Base-by-base conservation (phyloP, 371 early-diverging fungal genomes). In the Cokeromyces recurvatus region DNA sequence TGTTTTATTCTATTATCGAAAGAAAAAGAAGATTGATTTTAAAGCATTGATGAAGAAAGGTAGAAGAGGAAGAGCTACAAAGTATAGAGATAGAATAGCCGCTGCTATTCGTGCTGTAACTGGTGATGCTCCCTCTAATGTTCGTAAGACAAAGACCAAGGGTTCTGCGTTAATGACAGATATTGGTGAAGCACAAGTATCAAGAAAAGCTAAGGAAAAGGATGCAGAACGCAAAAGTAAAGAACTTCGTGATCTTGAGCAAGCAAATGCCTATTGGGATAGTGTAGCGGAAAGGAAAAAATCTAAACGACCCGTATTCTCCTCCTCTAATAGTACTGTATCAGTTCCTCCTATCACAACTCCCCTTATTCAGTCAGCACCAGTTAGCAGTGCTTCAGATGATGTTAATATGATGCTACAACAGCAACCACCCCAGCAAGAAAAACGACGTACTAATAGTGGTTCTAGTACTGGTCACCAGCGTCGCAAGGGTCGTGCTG, bases 1-100 rank as follows among this genome's bases (percentile, higher is more conserved):
- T 55, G 91, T 95, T 5, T 56, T 87, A 27, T 91, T 91, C 41
- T 97, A 93, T 59, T 97, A 97, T 63, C 87, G 92, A 20, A 89
- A 91, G 51, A 93, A 95, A 71, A 81, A 79, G 39, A 84, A 89
- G 58, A 78, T 89, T 27, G 82, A 84, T 34, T 86, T 95, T 52
- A 95, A 94, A 68, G 82, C 78, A 0, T 56, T 92, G 47, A 64
- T 74, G 49, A 68, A 65, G 32, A 72, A 74, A 43, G 77, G 78
- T 7, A 62, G 79, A 9, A 66, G 80, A 12, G 73, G 79, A 14
- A 78, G 74, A 37, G 48, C 58, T 1, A 62, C 51, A 9, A 71
- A 66, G 27, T 60, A 65, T 32, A 47, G 66, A 15, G 72, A 76
- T 41, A 50, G 68, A 32, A 51, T 75, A 8, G 70, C 70, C 2